Percentiles rank a stretch among this genome's conserved stretches.
Conservation (phyloP, 164 flowering plant species). For the Liquidambar formosana region DNA sequence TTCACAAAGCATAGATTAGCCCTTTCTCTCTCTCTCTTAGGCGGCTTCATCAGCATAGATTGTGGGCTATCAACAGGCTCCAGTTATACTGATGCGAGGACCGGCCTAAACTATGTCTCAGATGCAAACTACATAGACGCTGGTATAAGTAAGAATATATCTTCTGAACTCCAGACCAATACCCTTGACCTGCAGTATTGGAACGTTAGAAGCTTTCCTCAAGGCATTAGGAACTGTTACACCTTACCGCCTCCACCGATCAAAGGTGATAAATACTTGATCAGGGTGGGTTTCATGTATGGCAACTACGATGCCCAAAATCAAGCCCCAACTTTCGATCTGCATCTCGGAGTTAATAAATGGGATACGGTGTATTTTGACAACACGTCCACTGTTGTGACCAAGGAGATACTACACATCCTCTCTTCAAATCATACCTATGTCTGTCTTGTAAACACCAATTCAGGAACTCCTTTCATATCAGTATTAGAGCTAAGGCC, state of each 20-base stretch:
- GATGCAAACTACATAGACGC: slow-evolving; percentile 5
- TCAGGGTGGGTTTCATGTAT: slow-evolving; percentile 13
- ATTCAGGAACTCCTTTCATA: slow-evolving; percentile 17
- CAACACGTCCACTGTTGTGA: not conserved
- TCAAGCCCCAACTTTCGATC: slow-evolving; percentile 2
- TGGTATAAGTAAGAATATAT: slow-evolving; percentile 4
- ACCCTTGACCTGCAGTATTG: not conserved
- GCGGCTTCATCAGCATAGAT: slow-evolving; percentile 19
- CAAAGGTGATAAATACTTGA: not conserved
- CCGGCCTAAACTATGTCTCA: slow-evolving; percentile 5
- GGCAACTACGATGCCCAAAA: slow-evolving; percentile 7
- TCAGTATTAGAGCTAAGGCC: slow-evolving; percentile 19
- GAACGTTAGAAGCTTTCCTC: slow-evolving; percentile 8
- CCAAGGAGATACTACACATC: slow-evolving; percentile 10
- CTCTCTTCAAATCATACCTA: not conserved
- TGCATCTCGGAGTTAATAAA: slow-evolving; percentile 2
- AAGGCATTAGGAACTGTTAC: slow-evolving; percentile 12
- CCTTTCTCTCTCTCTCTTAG: not conserved
- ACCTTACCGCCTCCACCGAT: slow-evolving; percentile 4
- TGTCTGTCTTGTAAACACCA: slow-evolving; percentile 16
- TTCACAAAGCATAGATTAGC: not conserved
- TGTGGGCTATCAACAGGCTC: slow-evolving; percentile 1
- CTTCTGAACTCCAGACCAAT: not conserved
- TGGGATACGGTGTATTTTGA: slow-evolving; percentile 6
- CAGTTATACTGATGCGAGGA: slow-evolving; percentile 1